Evolutionary conservation across 1,139 yeast species (phyloP).

Genomic region (Yamadazyma spencermartinsiae): DNA sequence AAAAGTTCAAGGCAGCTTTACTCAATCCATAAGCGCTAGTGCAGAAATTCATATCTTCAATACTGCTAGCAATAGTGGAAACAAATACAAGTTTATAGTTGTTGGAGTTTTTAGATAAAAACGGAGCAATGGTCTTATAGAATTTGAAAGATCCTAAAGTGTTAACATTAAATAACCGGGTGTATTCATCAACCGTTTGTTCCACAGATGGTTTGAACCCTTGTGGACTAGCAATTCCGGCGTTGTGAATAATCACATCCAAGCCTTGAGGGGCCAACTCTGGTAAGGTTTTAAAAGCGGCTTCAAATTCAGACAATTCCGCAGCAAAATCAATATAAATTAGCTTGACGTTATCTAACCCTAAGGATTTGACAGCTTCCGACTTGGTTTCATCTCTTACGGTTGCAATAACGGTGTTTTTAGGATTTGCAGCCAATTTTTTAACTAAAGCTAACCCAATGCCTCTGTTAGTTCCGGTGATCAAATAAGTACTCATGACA

Average conservation of each 20-base stretch:
- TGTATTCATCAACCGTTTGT: slow-evolving; percentile 15
- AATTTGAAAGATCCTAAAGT: slow-evolving; percentile 31
- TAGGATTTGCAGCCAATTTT: slow-evolving; percentile 10
- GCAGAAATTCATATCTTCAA: slow-evolving; percentile 9
- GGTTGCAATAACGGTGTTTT: slow-evolving; percentile 18
- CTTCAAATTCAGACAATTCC: slow-evolving; percentile 4
- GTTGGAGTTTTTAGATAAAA: slow-evolving; percentile 16
- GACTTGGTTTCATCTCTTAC: slow-evolving; percentile 18
- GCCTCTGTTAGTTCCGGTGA: slow-evolving; percentile 25
- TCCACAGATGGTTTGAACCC: slow-evolving; percentile 5
- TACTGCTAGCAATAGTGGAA: slow-evolving; percentile 25
- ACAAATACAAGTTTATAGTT: slow-evolving; percentile 24
- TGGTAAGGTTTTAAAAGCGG: slow-evolving; percentile 9
- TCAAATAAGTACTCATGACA: slow-evolving; percentile 16
- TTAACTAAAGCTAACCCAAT: slow-evolving; percentile 19
- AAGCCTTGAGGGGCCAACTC: slow-evolving; percentile 13
- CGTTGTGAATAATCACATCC: slow-evolving; percentile 21
- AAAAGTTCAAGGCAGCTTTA: slow-evolving; percentile 4
- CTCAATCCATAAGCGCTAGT: slow-evolving; percentile 4
- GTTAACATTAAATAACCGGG: slow-evolving; percentile 24
- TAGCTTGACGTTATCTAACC: slow-evolving; percentile 13
- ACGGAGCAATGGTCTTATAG: slow-evolving; percentile 26
- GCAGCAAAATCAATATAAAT: slow-evolving; percentile 7
- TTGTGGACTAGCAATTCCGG: slow-evolving; percentile 15
- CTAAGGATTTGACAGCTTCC: slow-evolving; percentile 13